phyloP scores from a whole-genome alignment of 129 eudicot species.

The Kitagawia praeruptora region DNA sequence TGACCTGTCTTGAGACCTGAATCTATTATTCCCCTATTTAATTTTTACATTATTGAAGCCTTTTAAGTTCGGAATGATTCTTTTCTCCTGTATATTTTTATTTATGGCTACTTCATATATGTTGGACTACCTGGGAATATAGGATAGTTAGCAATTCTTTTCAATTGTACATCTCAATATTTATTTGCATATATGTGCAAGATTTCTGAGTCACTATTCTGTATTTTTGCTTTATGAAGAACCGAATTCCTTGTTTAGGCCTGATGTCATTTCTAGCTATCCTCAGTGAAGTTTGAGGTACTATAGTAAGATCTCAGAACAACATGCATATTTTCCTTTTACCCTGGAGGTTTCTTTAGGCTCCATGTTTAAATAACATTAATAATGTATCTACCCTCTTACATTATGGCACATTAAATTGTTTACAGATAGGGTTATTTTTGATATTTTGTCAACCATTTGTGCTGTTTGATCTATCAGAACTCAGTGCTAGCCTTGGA shows the following conservation, averaged over 20 bases:
- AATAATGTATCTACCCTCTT: not conserved
- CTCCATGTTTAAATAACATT: not conserved
- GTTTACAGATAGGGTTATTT: not conserved
- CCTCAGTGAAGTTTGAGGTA: no score
- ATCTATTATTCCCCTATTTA: not conserved
- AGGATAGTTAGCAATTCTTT: no score
- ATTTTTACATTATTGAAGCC: not conserved
- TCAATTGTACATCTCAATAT: no score
- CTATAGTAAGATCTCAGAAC: no score
- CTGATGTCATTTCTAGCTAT: no score
- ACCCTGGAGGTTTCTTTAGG: no score
- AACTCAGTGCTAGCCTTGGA: slow-evolving; percentile 75
- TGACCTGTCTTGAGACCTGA: not conserved
- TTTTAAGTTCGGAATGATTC: not conserved
- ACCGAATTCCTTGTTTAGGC: no score
- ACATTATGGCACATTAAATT: not conserved
- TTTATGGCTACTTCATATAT: not conserved
- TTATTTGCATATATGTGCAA: no score
- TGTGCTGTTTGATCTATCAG: slow-evolving; percentile 27
- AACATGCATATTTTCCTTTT: no score
- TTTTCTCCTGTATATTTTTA: not conserved
- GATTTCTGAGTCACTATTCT: no score
- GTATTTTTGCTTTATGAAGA: no score
- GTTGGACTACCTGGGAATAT: not conserved
- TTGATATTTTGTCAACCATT: not conserved